Evolutionary conservation across 2,329 filamentous ascomycete genomes (phyloP), one percentile per base, ranked within the genome.

Genomic region (Fusarium sp.): DNA sequence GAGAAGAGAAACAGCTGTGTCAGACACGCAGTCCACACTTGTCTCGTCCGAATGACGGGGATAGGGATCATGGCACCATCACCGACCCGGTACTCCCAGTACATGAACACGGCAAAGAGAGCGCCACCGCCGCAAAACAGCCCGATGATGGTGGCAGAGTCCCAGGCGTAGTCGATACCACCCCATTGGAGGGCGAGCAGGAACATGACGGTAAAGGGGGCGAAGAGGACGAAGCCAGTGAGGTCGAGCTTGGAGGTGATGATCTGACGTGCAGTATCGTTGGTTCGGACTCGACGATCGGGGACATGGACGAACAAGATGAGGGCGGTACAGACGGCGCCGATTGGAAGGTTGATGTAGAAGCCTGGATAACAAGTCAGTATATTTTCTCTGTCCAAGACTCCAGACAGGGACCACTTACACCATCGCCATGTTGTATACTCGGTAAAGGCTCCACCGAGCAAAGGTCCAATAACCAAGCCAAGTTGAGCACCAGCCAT

Each of bases 111-210:
- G 17, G 79, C 38, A 1, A 81, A 74, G 68, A 86, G 80, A 17
- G 80, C 75, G 12, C 72, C 84, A 3, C 81, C 82, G 5, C 85
- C 84, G 6, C 83, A 80, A 57, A 89, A 84, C 16, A 88, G 78
- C 0, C 85, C 86, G 29, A 88, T 84, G 22, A 87, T 78, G 2
- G 79, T 80, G 14, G 81, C 74, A 70, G 82, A 84, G 49, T 80
- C 79, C 87, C 87, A 89, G 1, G 85, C 56, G 64, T 85, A 84
- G 56, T 83, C 74, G 22, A 81, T 78, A 6, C 88, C 87, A 9
- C 87, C 87, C 82, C 85, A 89, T 70, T 89, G 84, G 27, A 89
- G 81, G 3, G 85, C 87, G 1, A 90, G 80, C n/a, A 89, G 79
- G 27, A 88, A 78, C 75, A 84, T 85, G 59, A 88, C 79, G 14